Evolutionary conservation across 495 filamentous ascomycete species (phyloP), one percentile per base, ranked within the genome.

Genomic region (Penicillium nucicola): DNA sequence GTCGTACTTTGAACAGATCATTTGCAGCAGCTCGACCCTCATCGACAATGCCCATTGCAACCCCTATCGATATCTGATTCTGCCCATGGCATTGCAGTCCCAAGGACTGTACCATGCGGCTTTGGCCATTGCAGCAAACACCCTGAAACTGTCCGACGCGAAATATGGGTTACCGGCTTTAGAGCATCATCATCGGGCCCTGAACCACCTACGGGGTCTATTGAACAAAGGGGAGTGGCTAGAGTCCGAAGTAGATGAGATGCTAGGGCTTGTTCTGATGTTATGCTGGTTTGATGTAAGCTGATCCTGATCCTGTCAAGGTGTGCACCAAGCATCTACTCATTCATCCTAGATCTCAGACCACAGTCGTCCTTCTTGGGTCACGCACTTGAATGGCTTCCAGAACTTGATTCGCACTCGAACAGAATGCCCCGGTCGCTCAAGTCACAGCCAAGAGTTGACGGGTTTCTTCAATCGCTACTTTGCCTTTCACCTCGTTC

Each of bases 31-130:
- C 14, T 53, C 50, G 6, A 65, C 62, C 1, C 42, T 65, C 18
- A 45, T 62, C 33, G 59, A 62, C 32, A 59, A 62, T 33, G 56
- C 53, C 2, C 42, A 53, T 32, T 55, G 56, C 22, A 65, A 62
- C 20, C 59, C 62, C 9, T 62, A 65, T 50, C 59, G 56, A 41
- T 58, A 65, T 41, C 43, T 62, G 1, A 62, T 65, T 41, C 45
- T 65, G 4, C 62, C 59, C 10, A 65, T 65, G 59, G 53, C 62
- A 4, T 41, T 65, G 33, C 34, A 57, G 25, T 62, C 56, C 2
- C 41, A 65, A 42, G 55, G 58, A 1, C 47, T 62, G 7, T 65
- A 62, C 15, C 58, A 65, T 34, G 62, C 58, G 8, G 58, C 62
- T 0, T 38, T 65, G 13, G 58, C 62, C 17, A 50, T 62, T 18